Evolutionary conservation across 352 stramenopile genomes (phyloP), one percentile per base, ranked within the genome.

Genomic region (Pythium phragmitis): DNA sequence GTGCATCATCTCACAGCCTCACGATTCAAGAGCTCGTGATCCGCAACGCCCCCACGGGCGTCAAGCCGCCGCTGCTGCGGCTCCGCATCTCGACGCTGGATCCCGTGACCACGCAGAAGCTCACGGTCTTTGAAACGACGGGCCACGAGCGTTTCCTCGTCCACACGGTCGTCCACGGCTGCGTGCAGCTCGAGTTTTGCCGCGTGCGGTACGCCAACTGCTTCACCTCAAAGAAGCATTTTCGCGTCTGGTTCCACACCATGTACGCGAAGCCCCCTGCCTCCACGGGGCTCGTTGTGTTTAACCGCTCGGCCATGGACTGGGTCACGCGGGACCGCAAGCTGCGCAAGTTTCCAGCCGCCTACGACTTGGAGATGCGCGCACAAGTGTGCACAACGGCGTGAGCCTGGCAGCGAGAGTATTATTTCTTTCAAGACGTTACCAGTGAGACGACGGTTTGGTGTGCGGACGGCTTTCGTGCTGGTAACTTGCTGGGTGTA

Each of bases 201-300:
- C 68, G 71, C 33, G 45, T 78, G 5, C 62, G 65, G 6, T 74
- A 64, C 12, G 69, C 63, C 17, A 69, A 78, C 33, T 87, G 30
- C 57, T 53, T 70, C 9, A 9, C 36, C 9, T 28, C 17, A 34
- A 65, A 66, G n/a, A 88, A 88, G 36, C 72, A 91, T 60, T 87
- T 91, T 48, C 88, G 87, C 55, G 58, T 89, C 26, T 91, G 82
- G 82, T 89, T 91, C 67, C 79, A 87, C 69, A 88, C 82, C 9
- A 69, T 75, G 30, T 82, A 87, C 39, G 83, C 57, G 17, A 50
- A 2, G 67, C 65, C 54, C 64, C 74, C 83, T 47, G 36, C 51
- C 46, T 33, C 34, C 49, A 47, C 50, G 37, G 56, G 62, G 0
- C 30, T 57, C 6, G 33, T 67, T 5, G 37, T 49, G 14, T 63